phyloP scores from a whole-genome alignment of 2,329 filamentous ascomycete genomes.

The Fusarium guadeloupense region DNA sequence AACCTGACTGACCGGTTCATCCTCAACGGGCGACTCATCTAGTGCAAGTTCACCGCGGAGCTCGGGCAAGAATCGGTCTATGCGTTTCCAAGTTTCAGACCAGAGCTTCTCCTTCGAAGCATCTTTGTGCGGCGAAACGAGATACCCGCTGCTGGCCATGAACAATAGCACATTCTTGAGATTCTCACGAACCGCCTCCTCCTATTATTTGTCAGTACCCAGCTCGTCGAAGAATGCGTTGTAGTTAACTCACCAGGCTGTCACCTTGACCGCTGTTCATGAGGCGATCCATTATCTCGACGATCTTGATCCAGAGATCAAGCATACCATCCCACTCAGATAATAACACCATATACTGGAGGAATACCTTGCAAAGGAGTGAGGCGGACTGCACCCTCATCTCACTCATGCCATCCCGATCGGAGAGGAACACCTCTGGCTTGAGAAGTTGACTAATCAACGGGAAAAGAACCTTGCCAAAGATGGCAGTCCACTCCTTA shows the following conservation, averaged over 20 bases:
- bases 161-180: slow-evolving; percentile 96
- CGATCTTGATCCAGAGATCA: slow-evolving; percentile 89
- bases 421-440: slow-evolving; percentile 91
- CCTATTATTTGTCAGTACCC: slow-evolving; percentile 58
- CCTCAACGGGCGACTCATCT: slow-evolving; percentile 51
- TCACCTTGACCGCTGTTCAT: slow-evolving; percentile 96
- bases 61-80: slow-evolving; percentile 72
- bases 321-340: slow-evolving; percentile 89
- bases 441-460: slow-evolving; percentile 87
- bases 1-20: background rate
- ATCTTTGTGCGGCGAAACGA: slow-evolving; percentile 74
- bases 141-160: slow-evolving; percentile 88
- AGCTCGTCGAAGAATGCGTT: background rate
- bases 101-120: slow-evolving; percentile 64
- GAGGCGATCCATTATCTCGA: slow-evolving; percentile 93
- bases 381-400: slow-evolving; percentile 92
- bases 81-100: slow-evolving; percentile 71
- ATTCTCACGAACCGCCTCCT: slow-evolving; percentile 94
- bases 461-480: slow-evolving; percentile 92
- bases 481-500: slow-evolving; percentile 94
- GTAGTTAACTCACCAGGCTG: slow-evolving; percentile 71
- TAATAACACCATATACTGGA: slow-evolving; percentile 89
- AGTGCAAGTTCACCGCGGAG: slow-evolving; percentile 65
- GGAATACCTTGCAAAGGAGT: slow-evolving; percentile 91
- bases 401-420: slow-evolving; percentile 93